Evolutionary conservation across 2,329 filamentous ascomycete genomes (phyloP), one percentile per base, ranked within the genome.

Genomic region (Aspergillus awamori): DNA sequence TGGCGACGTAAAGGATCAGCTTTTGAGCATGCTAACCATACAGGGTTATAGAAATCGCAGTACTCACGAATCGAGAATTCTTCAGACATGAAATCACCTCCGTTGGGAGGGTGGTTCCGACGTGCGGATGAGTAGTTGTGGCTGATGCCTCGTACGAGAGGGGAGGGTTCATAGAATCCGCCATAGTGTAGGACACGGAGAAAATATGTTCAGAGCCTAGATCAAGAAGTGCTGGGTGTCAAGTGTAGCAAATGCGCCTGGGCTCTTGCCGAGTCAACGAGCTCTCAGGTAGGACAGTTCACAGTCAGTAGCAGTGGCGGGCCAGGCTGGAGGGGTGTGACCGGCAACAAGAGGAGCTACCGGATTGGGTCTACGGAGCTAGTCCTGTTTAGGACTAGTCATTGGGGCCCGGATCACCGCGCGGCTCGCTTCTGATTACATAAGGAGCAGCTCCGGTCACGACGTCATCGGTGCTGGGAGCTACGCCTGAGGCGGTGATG

Each of bases 61-160:
- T 58, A 80, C 85, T 70, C 86, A 97, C 93, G 80, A 97, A 99
- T 70, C 94, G 89, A 53, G 94, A 92, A 80, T 97, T 98, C 74
- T 96, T 89, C 24, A 99, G 87, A 74, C 93, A 97, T 71, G 93
- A 89, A 11, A 95, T 85, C 22, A 98, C 95, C 77, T 97, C 93
- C 4, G 84, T 81, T 0, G 95, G 95, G 2, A 98, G 85, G 8
- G 85, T 84, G 60, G 84, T 83, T 39, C 91, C 89, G 61, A 86
- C 77, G 74, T 89, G 87, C 65, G 88, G 89, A 76, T 93, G 83
- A 48, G 87, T 92, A 59, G 89, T 84, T 65, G 89, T 88, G 55
- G 88, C 87, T 6, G 91, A 93, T 60, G 89, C 85, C 76, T 92
- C 89, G 75, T 91, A 89, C 72, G 87, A 90, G 64, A 93, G 84